A percentile compares a stretch with the other conserved stretches of the same genome.
phyloP scores from a whole-genome alignment of 2,329 filamentous ascomycete species.

The Diaporthe velutina region DNA sequence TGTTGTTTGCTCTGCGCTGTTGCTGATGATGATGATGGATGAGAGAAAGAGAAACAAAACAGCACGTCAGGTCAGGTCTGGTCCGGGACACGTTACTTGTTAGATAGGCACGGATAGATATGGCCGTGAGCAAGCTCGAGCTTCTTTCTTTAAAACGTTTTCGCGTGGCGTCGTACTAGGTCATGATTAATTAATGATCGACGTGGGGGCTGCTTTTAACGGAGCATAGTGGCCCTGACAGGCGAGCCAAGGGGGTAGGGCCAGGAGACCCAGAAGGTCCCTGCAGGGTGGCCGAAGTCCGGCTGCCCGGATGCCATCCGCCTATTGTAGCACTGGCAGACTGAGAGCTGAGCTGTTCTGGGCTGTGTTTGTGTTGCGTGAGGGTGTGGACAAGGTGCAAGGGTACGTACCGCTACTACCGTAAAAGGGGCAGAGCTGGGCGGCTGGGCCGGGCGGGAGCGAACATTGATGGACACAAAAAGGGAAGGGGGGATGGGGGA shows the following conservation, averaged over 20 bases:
- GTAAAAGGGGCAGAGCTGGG: neutral
- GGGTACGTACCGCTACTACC: neutral
- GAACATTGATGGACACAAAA: no score
- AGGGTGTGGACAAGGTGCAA: neutral
- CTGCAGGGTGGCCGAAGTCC: constrained; percentile 17
- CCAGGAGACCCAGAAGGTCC: neutral
- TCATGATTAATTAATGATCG: constrained; percentile 32
- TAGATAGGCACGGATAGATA: neutral
- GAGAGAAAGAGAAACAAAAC: neutral
- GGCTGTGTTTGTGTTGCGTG: neutral
- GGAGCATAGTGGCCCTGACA: constrained; percentile 26
- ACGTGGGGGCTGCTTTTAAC: constrained; percentile 30
- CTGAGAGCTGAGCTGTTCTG: neutral
- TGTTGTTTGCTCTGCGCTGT: neutral
- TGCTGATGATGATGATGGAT: neutral
- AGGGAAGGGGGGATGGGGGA: no score
- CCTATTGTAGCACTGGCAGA: neutral
- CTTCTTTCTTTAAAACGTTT: constrained; percentile 26
- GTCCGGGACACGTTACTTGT: neutral
- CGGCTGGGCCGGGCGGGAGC: neutral
- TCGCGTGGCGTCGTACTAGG: constrained; percentile 27
- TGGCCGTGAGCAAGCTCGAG: constrained; percentile 9
- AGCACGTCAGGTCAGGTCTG: neutral
- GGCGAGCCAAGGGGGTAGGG: neutral
- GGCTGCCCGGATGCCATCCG: constrained; percentile 15